These are phyloP conservation scores for Xanthoconium separans DNA, from an alignment of 1,284 basidiomycete species.

Conservation along the genomic window DNA sequence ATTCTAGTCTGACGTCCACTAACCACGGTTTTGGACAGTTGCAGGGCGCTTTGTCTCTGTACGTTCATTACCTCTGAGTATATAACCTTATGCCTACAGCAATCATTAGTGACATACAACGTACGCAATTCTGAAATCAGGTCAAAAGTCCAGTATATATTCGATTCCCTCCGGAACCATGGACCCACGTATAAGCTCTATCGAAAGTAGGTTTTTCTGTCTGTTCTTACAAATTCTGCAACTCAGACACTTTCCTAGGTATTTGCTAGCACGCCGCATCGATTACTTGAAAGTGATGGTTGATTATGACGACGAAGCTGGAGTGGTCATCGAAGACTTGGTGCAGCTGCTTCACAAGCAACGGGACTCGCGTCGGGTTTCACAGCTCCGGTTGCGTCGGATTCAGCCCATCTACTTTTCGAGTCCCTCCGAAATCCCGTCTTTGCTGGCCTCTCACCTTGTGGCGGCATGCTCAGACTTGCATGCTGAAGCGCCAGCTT, in stretches of 20 bases:
- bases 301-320: slow-evolving; percentile 17
- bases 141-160: slow-evolving; percentile 15
- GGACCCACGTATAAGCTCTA: slow-evolving; percentile 10
- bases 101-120: slow-evolving; percentile 22
- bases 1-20: neutral
- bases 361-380: neutral
- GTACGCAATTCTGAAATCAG: neutral
- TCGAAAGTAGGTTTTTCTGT: slow-evolving; percentile 9
- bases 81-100: neutral
- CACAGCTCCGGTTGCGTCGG: slow-evolving; percentile 8
- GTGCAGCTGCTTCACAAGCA: slow-evolving; percentile 25
- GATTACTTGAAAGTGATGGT: slow-evolving; percentile 17
- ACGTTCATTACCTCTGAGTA: slow-evolving; percentile 9
- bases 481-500: slow-evolving; percentile 12
- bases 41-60: slow-evolving; percentile 28
- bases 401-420: slow-evolving; percentile 19
- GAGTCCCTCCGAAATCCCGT: slow-evolving; percentile 20
- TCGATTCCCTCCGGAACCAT: slow-evolving; percentile 9
- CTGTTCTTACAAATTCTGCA: too few relatives aligned
- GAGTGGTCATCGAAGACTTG: slow-evolving; percentile 20
- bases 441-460: slow-evolving; percentile 17
- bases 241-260: slow-evolving; percentile 9
- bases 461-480: slow-evolving; percentile 18
- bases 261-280: slow-evolving; percentile 3
- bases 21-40: slow-evolving; percentile 12